phyloP scores from a whole-genome alignment of 2,329 filamentous ascomycete species.

The Xylaria sp. region DNA sequence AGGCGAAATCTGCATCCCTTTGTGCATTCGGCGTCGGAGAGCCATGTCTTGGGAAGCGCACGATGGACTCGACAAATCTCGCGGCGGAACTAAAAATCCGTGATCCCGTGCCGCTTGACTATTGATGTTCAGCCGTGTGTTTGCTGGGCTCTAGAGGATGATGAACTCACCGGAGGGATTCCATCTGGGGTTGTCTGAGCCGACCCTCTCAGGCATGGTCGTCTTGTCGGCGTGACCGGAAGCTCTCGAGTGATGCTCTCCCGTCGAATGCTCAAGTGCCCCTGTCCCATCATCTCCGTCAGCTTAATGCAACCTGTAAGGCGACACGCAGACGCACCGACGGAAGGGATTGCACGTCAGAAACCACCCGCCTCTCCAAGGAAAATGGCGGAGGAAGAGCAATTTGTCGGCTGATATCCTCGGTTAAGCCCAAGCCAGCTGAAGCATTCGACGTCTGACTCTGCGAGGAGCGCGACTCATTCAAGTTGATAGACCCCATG shows the following conservation, averaged over 20 bases:
- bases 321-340: constrained; percentile 40
- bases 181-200: constrained; percentile 23
- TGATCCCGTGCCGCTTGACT: constrained; percentile 39
- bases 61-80: constrained; percentile 44
- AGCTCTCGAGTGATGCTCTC: constrained; percentile 32
- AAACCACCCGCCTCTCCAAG: constrained; percentile 42
- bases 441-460: constrained; percentile 39
- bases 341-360: constrained; percentile 46
- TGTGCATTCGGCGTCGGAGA: constrained; percentile 37
- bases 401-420: constrained; percentile 37
- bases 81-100: constrained; percentile 45
- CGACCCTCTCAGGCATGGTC: constrained; percentile 38
- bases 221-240: constrained; percentile 43
- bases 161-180: constrained; percentile 31
- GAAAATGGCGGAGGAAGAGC: constrained; percentile 48
- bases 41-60: constrained; percentile 37
- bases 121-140: constrained; percentile 21
- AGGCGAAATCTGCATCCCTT: constrained; percentile 28
- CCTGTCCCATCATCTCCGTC: constrained; percentile 31
- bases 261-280: constrained; percentile 25
- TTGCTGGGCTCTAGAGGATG: not conserved
- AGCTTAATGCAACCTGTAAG: constrained; percentile 9
- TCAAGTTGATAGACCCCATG: constrained; percentile 32
- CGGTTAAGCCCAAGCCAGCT: constrained; percentile 24
- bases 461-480: constrained; percentile 37